Evolutionary conservation across 2,329 filamentous ascomycete genomes (phyloP), one percentile per base, ranked within the genome.

Genomic region (Penicillium janthinellum): DNA sequence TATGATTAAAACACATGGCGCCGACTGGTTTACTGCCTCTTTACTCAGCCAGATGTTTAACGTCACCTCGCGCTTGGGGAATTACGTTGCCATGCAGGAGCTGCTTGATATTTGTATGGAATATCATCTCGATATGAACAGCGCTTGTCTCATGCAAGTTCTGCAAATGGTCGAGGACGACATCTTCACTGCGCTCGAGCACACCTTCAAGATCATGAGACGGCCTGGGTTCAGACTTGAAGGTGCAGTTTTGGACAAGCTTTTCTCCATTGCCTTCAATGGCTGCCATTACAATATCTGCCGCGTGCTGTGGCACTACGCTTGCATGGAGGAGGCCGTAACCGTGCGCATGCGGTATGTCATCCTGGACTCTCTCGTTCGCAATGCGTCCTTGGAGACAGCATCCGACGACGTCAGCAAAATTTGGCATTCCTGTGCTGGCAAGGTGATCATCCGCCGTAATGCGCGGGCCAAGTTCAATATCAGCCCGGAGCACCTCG

Each of bases 291-390:
- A 77, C 61, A 83, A 82, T 55, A 66, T 78, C 11, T 77, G 75
- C 53, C 77, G 77, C 11, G 78, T 82, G 8, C 60, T 83, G 5
- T 83, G 81, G 81, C 71, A 72, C 61, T 81, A 81, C 67, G 78
- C 79, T 5, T 82, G 80, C 62, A 70, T 81, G 57, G 54, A 72
- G 15, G 70, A 69, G 8, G 42, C 49, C 11, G 74, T 75, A 11
- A 77, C 69, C 15, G 59, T 59, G 28, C 62, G 63, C 4, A 80
- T 80, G 74, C 71, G 69, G 52, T 58, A 70, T 25, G 56, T 65
- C 7, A 70, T 80, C 5, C 51, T 69, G 25, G 59, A 41, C 37
- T 75, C 74, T 42, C 64, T 80, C 6, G 44, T 60, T n/a, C 60
- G 69, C n/a, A 71, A 73, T 39, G 61, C 56, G 4, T 50, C 62